These are phyloP conservation scores for Larix kaempferi DNA, from an alignment of 75 land plant genomes.

Conservation along the genomic window DNA sequence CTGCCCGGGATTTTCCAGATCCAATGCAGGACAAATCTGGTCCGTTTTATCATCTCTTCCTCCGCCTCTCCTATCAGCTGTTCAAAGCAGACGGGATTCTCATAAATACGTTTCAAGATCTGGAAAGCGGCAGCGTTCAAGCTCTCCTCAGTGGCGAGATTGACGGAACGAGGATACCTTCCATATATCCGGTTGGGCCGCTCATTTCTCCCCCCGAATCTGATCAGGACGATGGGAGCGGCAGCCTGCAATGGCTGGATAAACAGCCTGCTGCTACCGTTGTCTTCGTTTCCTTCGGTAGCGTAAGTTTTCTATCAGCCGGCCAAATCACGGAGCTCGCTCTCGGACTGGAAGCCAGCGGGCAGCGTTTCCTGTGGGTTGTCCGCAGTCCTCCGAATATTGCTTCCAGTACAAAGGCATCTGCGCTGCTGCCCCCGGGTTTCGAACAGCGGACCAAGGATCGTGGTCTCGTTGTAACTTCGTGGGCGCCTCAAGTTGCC, in stretches of 20 bases:
- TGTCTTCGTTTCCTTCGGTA: not conserved
- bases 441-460: constrained; percentile 23
- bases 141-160: not conserved
- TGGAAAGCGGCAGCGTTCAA: not conserved
- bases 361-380: constrained; percentile 63
- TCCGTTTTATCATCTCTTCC: not conserved
- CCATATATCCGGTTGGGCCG: not conserved
- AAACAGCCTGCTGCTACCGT: not conserved
- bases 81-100: not conserved
- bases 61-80: not conserved
- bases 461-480: constrained; percentile 12
- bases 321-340: not conserved
- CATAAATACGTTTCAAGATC: not conserved
- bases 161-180: not conserved
- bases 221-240: not conserved
- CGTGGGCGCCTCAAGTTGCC: constrained; percentile 30
- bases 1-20: constrained; percentile 14
- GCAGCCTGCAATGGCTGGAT: constrained; percentile 10
- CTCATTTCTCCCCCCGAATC: not conserved
- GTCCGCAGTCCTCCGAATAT: too few relatives aligned
- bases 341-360: constrained; percentile 23
- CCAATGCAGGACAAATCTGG: not conserved
- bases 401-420: not conserved
- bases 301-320: not conserved
- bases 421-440: constrained; percentile 23